These are phyloP conservation scores for Leishmania turanica DNA, from an alignment of 208 protist genomes.

Conservation along the genomic window DNA sequence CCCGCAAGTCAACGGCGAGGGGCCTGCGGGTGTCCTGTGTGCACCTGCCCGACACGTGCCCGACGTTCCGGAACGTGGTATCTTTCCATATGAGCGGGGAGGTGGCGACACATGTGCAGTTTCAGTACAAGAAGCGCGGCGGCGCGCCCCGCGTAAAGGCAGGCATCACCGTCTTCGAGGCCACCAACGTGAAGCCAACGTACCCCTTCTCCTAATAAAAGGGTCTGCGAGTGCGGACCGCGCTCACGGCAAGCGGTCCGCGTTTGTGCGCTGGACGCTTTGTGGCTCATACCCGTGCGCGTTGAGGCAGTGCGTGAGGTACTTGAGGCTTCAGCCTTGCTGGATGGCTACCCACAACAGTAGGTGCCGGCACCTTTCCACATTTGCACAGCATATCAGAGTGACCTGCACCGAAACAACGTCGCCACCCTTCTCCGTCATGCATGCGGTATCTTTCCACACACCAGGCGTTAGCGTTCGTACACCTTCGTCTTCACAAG, in stretches of 20 bases:
- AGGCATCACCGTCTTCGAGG: constrained; percentile 31
- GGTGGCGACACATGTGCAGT: constrained; percentile 24
- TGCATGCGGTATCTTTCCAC: neutral
- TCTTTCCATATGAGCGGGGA: constrained; percentile 24
- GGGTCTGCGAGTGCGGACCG: neutral
- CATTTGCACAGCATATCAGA: neutral
- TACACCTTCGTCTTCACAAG: neutral
- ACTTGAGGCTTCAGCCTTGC: neutral
- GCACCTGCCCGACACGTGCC: constrained; percentile 29
- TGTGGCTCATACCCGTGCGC: neutral
- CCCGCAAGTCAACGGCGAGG: constrained; percentile 21
- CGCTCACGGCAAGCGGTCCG: neutral
- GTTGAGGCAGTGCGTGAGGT: neutral
- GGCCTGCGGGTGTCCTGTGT: constrained; percentile 41
- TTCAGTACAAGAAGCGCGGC: constrained; percentile 48
- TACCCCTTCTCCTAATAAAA: constrained; percentile 32
- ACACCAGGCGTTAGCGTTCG: neutral
- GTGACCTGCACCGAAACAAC: neutral
- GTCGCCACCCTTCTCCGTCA: neutral
- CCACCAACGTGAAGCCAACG: constrained; percentile 31
- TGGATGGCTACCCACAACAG: neutral
- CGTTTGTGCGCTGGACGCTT: neutral
- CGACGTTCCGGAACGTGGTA: constrained; percentile 31
- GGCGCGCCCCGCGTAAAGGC: constrained; percentile 26
- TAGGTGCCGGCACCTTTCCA: neutral